Base-by-base conservation (phyloP, 1,139 yeast genomes). In the Geotrichum candidum region DNA sequence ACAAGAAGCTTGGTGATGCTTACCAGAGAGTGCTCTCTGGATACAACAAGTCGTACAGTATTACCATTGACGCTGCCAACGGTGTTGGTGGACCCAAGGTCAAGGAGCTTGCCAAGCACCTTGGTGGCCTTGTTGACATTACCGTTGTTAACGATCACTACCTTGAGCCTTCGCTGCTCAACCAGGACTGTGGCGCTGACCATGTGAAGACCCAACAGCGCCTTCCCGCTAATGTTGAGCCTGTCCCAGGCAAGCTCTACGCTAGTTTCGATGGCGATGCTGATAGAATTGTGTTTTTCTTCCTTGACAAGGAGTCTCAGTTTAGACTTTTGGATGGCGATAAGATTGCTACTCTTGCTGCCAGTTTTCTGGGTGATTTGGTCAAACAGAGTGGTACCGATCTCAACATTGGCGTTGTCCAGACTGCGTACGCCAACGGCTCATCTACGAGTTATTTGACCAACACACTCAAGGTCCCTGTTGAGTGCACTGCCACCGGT, bases 241-340 rank as follows among this genome's bases (percentile, higher is more conserved):
- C 72, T 5, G 70, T 74, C 57, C 66, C 65, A 51, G 74, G 77
- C 62, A 76, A 77, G 66, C 77, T 92, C 58, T 88, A 84, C 69
- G 89, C 96, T 10, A 90, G 96, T 1, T 91, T 90, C 71, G 99
- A 94, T 73, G 99, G 99, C 57, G 99, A 94, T 73, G 99, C 99
- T 3, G 99, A 94, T 73, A 82, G 99, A 70, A 86, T 94, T 62
- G 89, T 94, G 33, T 90, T 91, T 70, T 94, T 90, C 76, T 91
- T 85, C 74, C 78, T 80, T 54, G 83, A 82, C 62, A 72, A 71
- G 1, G 67, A 73, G 3, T 76, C 75, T 1, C 72, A 73, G 48
- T 94, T 94, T 77, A 81, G 82, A 54, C 78, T 94, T 54, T 79
- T 94, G 63, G 99, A 94, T 70, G 99, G 99, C 64, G 99, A 94